A percentile compares a stretch with the other conserved stretches of the same genome.
Conservation (phyloP, 345 rosid species). For the Hibiscus mutabilis region DNA sequence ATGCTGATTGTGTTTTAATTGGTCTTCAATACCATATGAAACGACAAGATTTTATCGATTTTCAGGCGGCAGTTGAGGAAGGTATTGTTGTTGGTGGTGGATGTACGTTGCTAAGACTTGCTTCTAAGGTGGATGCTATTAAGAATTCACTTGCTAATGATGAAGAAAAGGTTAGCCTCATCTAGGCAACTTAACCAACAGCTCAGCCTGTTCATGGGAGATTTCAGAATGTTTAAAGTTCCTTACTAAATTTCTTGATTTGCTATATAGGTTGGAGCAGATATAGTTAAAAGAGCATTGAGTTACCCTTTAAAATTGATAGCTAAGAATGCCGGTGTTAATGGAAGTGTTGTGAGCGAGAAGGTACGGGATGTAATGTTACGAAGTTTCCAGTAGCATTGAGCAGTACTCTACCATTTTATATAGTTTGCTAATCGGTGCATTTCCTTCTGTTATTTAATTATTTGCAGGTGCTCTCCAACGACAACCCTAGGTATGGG, state of each 20-base stretch:
- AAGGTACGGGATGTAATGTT: conserved; percentile 33
- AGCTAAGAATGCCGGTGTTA: conserved; percentile 95
- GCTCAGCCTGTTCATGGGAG: not conserved
- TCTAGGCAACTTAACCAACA: not conserved
- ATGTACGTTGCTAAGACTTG: conserved; percentile 66
- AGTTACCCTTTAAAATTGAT: conserved; percentile 86
- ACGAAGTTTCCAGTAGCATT: not conserved
- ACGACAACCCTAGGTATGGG: conserved; percentile 58
- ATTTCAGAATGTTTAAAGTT: not conserved
- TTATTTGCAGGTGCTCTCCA: conserved; percentile 60
- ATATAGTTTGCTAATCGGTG: not conserved
- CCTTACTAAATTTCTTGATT: not conserved
- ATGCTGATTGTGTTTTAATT: not conserved
- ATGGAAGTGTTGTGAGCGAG: conserved; percentile 93
- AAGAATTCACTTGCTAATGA: conserved; percentile 68
- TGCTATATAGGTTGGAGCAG: conserved; percentile 76
- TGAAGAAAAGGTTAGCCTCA: conserved; percentile 64
- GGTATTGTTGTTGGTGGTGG: conserved; percentile 90
- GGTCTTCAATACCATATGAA: not conserved
- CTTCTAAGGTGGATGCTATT: conserved; percentile 67
- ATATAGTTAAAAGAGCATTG: conserved; percentile 80
- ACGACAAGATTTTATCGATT: conserved; percentile 2
- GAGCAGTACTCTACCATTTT: not conserved
- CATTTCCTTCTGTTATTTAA: not conserved
- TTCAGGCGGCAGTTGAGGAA: conserved; percentile 86